Evolutionary conservation across 176 grass and related monocot genomes (phyloP).

Genomic region (Avena insularis): DNA sequence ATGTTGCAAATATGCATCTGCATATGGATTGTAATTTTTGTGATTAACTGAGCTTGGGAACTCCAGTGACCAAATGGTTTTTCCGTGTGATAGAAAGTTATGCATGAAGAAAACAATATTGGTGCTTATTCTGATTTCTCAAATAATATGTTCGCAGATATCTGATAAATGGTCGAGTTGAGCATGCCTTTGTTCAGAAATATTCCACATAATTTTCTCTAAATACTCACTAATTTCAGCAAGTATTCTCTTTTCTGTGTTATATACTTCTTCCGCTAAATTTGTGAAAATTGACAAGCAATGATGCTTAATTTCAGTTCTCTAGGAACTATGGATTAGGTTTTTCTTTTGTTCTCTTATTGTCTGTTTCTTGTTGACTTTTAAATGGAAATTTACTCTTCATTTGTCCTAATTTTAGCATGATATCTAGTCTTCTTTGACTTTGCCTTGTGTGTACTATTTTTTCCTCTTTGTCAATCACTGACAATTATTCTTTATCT

Average conservation of each 20-base stretch:
- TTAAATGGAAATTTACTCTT: not conserved
- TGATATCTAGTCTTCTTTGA: constrained; percentile 4
- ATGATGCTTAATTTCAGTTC: not conserved
- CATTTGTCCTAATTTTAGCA: not conserved
- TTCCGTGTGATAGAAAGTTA: constrained; percentile 23
- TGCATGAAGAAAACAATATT: constrained; percentile 12
- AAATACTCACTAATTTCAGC: constrained; percentile 13
- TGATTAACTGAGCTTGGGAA: constrained; percentile 33
- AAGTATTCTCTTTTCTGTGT: not conserved
- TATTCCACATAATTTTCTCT: constrained; percentile 19
- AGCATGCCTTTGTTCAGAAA: constrained; percentile 1
- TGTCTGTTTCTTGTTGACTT: constrained; percentile 6
- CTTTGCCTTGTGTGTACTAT: not conserved
- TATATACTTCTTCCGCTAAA: not conserved
- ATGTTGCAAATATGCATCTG: constrained; percentile 28
- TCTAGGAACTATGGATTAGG: constrained; percentile 7
- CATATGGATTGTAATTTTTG: constrained; percentile 29
- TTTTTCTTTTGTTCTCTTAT: not conserved
- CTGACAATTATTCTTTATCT: constrained; percentile 33
- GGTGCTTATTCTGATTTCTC: constrained; percentile 22
- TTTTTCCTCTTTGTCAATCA: constrained; percentile 4
- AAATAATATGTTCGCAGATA: constrained; percentile 14
- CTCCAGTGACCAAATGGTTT: constrained; percentile 6
- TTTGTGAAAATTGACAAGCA: not conserved
- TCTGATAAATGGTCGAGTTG: not conserved